phyloP scores from a whole-genome alignment of 305 asterid species.

The Ajuga reptans region DNA sequence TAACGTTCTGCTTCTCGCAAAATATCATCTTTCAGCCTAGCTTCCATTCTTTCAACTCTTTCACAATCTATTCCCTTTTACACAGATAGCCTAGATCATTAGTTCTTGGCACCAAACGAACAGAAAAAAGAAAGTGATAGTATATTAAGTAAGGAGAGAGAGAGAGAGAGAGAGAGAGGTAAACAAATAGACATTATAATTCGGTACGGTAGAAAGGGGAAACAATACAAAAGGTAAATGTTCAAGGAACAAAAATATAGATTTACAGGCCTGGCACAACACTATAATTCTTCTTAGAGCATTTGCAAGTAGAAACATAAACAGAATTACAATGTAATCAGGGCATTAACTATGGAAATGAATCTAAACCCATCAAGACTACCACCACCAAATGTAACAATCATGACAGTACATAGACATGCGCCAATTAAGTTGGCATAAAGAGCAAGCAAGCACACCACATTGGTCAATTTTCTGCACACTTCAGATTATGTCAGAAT shows the following conservation, averaged over 20 bases:
- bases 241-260: constrained; percentile 2
- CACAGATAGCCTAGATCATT: constrained; percentile 28
- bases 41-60: constrained; percentile 96
- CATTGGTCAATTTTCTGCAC: constrained; percentile 15
- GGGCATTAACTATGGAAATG: background rate
- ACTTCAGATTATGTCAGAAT: background rate
- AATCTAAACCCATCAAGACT: background rate
- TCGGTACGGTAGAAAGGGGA: constrained; percentile 12
- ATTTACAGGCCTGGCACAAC: background rate
- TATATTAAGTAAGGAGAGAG: constrained; percentile 1
- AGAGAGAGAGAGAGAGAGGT: background rate
- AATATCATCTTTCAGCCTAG: constrained; percentile 92
- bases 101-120: constrained; percentile 19
- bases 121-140: background rate
- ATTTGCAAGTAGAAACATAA: constrained; percentile 8
- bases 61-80: constrained; percentile 85
- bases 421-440: background rate
- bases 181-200: constrained; percentile 5
- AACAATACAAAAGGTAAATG: background rate
- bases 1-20: constrained; percentile 87
- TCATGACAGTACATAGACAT: background rate
- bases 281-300: constrained; percentile 1
- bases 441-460: constrained; percentile 5
- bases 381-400: background rate
- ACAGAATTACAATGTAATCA: background rate